Base-by-base conservation (phyloP, 148 eudicot genomes). In the Arctostaphylos glauca region DNA sequence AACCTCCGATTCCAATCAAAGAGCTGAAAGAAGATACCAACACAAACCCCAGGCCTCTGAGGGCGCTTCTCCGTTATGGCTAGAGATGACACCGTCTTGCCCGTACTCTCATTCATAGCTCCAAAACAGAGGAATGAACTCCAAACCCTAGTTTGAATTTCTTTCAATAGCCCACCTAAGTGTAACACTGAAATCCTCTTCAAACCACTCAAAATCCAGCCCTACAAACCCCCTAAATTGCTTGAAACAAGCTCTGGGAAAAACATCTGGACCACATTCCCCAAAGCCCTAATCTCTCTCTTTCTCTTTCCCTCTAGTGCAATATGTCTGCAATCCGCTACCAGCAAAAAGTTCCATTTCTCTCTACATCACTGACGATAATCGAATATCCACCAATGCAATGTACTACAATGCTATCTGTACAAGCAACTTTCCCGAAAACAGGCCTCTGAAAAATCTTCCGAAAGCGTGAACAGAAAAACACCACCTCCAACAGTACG, bases 1-100 rank as follows among this genome's bases (percentile, higher is more conserved):
- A 94, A 89, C 56, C 97, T 94, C 80, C 94, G 82, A 86, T 94
- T 97, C 99, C 99, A 97, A 87, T 97, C 94, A 82, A 97, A 94
- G 46, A 97, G 92, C 86, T 97, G 94, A 70, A 92, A 93, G 87
- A 97, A 94, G 76, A 97, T 91, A 13, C 99, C 97, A 7, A 91
- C 96, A 84, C 97, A 94, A n/a, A 98, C 98, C 58, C 98, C 99
- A 13, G 94, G 87, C 77, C 84, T 92, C 3, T 87, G 92, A 80
- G 89, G 77, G 83, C 85, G 90, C 82, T 89, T 94, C 91, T 94
- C 98, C 15, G 86, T 79, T n/a, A 94, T 81, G 18, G 96, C 97
- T 56, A 96, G 88, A 41, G 83, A 80, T 43, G 92, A 84, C 38
- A 91, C 81, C 50, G 89, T 82, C 83, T 85, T 90, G 64, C 79